Evolutionary conservation across 2,329 filamentous ascomycete species (phyloP).

Genomic region (Geosmithia morbida): DNA sequence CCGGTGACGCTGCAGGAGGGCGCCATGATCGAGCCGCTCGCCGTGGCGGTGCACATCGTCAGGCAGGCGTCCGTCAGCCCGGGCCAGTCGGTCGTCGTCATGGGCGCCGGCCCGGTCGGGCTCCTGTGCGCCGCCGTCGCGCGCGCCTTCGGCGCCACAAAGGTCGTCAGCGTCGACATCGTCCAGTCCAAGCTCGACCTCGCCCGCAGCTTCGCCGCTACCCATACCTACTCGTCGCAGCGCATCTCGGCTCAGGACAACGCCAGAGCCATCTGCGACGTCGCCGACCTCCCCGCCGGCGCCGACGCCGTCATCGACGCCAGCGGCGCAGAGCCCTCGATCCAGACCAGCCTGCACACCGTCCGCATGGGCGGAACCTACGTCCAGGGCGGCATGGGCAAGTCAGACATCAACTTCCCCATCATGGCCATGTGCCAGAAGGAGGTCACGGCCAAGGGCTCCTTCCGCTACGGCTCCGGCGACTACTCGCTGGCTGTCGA

Average conservation of each 20-base stretch:
- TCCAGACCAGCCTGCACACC: constrained; percentile 59
- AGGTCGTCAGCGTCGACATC: constrained; percentile 80
- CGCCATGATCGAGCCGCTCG: constrained; percentile 77
- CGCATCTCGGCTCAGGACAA: constrained; percentile 56
- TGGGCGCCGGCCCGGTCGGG: constrained; percentile 79
- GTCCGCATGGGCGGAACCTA: constrained; percentile 61
- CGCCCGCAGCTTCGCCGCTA: constrained; percentile 57
- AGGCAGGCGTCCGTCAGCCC: constrained; percentile 59
- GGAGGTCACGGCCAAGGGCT: constrained; percentile 75
- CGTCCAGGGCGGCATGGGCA: constrained; percentile 85
- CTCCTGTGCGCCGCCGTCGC: constrained; percentile 79
- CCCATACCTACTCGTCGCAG: constrained; percentile 53
- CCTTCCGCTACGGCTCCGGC: constrained; percentile 77
- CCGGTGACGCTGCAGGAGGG: constrained; percentile 70
- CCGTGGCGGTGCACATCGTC: constrained; percentile 75
- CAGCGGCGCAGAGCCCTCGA: constrained; percentile 62
- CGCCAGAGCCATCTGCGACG: constrained; percentile 49
- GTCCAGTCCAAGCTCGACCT: constrained; percentile 67
- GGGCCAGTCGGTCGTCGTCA: constrained; percentile 67
- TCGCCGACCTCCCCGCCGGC: constrained; percentile 48
- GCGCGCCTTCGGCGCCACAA: constrained; percentile 69
- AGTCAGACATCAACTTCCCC: constrained; percentile 74
- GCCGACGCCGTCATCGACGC: constrained; percentile 73
- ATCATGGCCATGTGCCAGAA: constrained; percentile 84
- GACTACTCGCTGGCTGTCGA: constrained; percentile 79